Percentiles rank a stretch among this genome's conserved stretches.
These are phyloP conservation scores for Cyclospora cayetanensis DNA, from an alignment of 169 alveolate species.

Conservation along the genomic window DNA sequence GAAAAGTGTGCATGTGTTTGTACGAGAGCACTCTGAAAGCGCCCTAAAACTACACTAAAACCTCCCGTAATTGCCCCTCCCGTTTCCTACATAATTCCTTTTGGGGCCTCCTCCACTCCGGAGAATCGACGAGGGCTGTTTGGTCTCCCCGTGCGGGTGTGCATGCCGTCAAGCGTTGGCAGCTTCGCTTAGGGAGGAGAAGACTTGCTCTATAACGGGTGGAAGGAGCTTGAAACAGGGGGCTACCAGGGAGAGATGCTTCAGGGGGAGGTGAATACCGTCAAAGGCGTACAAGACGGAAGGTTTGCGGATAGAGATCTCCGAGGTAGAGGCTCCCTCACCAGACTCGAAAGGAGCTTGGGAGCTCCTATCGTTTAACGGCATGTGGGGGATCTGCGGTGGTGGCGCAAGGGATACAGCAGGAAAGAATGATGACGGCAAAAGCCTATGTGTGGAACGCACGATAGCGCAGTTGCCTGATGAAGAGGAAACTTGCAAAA, in stretches of 20 bases:
- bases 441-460: neutral
- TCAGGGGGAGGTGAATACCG: conserved; percentile 53
- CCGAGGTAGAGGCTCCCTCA: neutral
- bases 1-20: too few species aligned
- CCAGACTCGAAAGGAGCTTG: neutral
- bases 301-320: neutral
- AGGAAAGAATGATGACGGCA: neutral
- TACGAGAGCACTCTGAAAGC: too few species aligned
- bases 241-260: neutral
- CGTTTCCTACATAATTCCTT: too few species aligned
- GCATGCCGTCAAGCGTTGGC: neutral
- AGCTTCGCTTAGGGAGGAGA: neutral
- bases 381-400: neutral
- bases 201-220: conserved; percentile 33
- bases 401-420: neutral
- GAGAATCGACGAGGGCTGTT: too few species aligned
- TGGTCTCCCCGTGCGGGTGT: too few species aligned
- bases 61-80: too few species aligned
- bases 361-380: conserved; percentile 6
- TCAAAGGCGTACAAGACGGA: conserved; percentile 61
- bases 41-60: too few species aligned
- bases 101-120: too few species aligned
- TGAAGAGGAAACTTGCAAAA: neutral
- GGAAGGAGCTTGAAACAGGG: conserved; percentile 53
- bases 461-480: too few species aligned